Percentiles rank a stretch among this genome's conserved stretches.
These are phyloP conservation scores for Verticillium tricorpus DNA, from an alignment of 2,329 filamentous ascomycete species.

Conservation along the genomic window DNA sequence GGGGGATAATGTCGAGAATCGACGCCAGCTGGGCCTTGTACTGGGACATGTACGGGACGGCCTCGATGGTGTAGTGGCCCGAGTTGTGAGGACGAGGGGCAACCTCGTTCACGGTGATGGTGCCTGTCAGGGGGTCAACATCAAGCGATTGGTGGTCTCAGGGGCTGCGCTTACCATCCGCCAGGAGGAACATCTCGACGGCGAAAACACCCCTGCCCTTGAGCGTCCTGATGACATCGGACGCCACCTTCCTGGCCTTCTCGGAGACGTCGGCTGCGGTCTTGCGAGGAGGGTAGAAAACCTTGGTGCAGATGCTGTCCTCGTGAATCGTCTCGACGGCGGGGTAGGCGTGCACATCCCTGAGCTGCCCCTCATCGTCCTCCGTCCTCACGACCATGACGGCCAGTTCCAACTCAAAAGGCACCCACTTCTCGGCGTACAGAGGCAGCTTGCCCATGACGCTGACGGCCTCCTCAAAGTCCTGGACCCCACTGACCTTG, in stretches of 20 bases:
- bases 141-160: constrained; percentile 1
- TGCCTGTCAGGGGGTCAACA: constrained; percentile 27
- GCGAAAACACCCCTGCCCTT: constrained; percentile 91
- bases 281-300: constrained; percentile 77
- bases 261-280: constrained; percentile 57
- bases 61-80: constrained; percentile 93
- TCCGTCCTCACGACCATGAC: constrained; percentile 94
- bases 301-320: constrained; percentile 90
- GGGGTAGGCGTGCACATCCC: constrained; percentile 66
- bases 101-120: constrained; percentile 79
- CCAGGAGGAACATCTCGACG: constrained; percentile 88
- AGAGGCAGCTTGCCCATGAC: constrained; percentile 67
- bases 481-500: constrained; percentile 38
- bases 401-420: constrained; percentile 81
- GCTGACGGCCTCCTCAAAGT: constrained; percentile 59
- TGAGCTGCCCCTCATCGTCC: constrained; percentile 50
- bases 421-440: constrained; percentile 86
- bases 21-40: constrained; percentile 86
- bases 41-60: constrained; percentile 79
- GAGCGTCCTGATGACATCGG: constrained; percentile 73
- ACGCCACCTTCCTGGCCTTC: constrained; percentile 70
- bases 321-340: constrained; percentile 93
- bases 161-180: constrained; percentile 47
- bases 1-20: constrained; percentile 64
- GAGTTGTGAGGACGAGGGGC: constrained; percentile 76